These are phyloP conservation scores for Alternaria incomplexa DNA, from an alignment of 2,329 filamentous ascomycete species.

Conservation along the genomic window DNA sequence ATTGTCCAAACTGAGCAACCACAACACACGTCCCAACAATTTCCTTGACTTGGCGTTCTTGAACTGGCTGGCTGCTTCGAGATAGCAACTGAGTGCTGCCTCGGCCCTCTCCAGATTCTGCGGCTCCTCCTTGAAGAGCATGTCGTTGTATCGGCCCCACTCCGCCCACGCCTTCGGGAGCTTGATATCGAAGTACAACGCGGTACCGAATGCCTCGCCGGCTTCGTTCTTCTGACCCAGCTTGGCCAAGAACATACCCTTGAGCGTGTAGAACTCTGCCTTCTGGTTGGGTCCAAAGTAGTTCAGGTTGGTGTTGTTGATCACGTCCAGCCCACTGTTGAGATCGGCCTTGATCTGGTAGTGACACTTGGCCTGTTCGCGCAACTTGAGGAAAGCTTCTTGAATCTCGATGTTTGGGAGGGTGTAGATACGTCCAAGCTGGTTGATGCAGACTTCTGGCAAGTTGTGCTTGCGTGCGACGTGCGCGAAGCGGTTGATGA, in stretches of 20 bases:
- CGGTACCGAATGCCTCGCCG: conserved; percentile 91
- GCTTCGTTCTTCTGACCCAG: conserved; percentile 89
- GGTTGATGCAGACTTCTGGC: conserved; percentile 95
- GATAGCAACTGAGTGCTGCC: conserved; percentile 92
- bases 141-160: conserved; percentile 98
- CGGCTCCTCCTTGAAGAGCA: conserved; percentile 91
- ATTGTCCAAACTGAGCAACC: conserved; percentile 94
- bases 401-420: conserved; percentile 99
- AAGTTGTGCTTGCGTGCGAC: conserved; percentile 97
- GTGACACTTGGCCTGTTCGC: conserved; percentile 99
- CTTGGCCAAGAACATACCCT: conserved; percentile 99
- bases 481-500: conserved; percentile 98
- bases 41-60: conserved; percentile 97
- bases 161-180: conserved; percentile 98
- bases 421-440: conserved; percentile 97
- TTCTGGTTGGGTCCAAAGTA: conserved; percentile 97
- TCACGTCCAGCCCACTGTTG: conserved; percentile 91
- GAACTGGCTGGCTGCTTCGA: conserved; percentile 94
- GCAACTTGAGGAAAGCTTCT: conserved; percentile 94
- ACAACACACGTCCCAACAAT: conserved; percentile 88
- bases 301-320: conserved; percentile 99
- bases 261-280: conserved; percentile 97
- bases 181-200: conserved; percentile 93
- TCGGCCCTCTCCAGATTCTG: conserved; percentile 81
- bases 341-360: conserved; percentile 96